Percentiles rank a stretch among this genome's conserved stretches.
Evolutionary conservation across 495 filamentous ascomycete species (phyloP).

Genomic region (Aspergillus incahuasiensis): DNA sequence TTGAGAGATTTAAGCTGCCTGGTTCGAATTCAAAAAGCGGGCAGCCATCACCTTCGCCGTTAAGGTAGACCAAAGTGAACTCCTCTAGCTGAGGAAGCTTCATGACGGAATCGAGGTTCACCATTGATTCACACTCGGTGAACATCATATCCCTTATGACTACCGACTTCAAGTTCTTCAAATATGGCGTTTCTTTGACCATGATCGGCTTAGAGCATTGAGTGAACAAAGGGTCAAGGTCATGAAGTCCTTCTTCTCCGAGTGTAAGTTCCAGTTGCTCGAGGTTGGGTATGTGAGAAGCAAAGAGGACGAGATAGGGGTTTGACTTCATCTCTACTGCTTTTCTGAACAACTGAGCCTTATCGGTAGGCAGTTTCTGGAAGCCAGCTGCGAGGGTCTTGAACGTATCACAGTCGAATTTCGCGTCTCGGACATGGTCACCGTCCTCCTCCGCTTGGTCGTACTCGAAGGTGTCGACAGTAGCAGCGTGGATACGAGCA

Average conservation of each 20-base stretch:
- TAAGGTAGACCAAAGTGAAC: neutral
- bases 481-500: neutral
- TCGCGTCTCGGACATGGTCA: neutral
- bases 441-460: neutral
- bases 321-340: neutral
- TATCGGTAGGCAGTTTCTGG: neutral
- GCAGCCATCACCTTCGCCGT: neutral
- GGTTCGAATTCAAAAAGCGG: slow-evolving; percentile 1
- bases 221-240: neutral
- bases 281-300: neutral
- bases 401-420: neutral
- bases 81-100: neutral
- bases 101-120: neutral
- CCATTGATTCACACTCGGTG: neutral
- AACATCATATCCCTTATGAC: neutral
- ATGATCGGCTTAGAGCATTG: neutral
- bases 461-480: neutral
- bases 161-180: slow-evolving; percentile 1
- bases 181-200: neutral
- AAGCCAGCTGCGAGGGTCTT: neutral
- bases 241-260: neutral
- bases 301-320: neutral
- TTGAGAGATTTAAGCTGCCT: neutral
- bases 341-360: neutral
- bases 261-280: neutral